Conservation (phyloP, 768 basidiomycete genomes). For the Pleurotus pulmonarius region DNA sequence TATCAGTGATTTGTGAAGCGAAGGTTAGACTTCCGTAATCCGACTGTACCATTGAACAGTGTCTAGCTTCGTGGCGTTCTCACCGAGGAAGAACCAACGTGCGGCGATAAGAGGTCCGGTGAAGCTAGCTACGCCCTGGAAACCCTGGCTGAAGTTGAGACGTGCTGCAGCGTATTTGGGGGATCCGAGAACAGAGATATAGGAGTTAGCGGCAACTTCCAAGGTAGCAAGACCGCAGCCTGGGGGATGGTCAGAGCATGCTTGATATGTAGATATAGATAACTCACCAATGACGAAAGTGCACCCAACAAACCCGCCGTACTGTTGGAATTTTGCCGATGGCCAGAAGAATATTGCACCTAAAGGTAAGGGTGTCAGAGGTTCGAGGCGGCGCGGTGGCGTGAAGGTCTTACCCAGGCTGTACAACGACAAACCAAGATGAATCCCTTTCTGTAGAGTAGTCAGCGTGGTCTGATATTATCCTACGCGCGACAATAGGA, state of each 20-base stretch:
- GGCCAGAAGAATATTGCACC: conserved; percentile 83
- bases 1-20: not conserved
- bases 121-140: conserved; percentile 74
- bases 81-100: conserved; percentile 68
- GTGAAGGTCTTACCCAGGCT: conserved; percentile 39
- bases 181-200: conserved; percentile 65
- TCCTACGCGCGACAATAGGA: not conserved
- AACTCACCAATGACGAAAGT: conserved; percentile 62
- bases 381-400: not conserved
- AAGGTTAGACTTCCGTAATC: not conserved
- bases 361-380: conserved; percentile 11
- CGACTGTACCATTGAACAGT: conserved; percentile 61
- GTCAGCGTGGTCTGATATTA: too few relatives aligned
- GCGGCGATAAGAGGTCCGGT: conserved; percentile 73
- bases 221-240: conserved; percentile 65
- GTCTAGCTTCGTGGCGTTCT: conserved; percentile 54
- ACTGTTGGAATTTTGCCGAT: conserved; percentile 61
- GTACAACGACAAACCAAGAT: conserved; percentile 55
- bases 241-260: conserved; percentile 21
- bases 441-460: conserved; percentile 43
- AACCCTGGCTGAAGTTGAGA: conserved; percentile 77
- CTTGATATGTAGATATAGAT: not conserved
- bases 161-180: conserved; percentile 71
- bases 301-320: conserved; percentile 71
- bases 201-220: conserved; percentile 79